Evolutionary conservation across 2,329 filamentous ascomycete genomes (phyloP).

Genomic region (Remersonia thermophila): DNA sequence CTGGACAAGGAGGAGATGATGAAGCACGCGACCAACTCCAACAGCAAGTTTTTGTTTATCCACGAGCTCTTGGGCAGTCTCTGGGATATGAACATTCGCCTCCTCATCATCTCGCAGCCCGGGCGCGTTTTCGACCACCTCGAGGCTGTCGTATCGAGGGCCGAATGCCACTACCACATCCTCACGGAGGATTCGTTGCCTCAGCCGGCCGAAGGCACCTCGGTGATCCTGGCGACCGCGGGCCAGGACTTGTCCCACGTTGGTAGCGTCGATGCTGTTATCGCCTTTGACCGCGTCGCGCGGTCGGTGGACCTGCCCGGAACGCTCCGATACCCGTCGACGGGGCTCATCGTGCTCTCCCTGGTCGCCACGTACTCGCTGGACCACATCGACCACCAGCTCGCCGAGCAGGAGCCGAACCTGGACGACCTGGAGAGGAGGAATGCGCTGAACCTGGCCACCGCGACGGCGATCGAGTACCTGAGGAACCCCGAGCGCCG

Average conservation of each 20-base stretch:
- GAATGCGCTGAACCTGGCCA: conserved; percentile 26
- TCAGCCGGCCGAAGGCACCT: conserved; percentile 15
- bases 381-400: conserved; percentile 40
- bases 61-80: conserved; percentile 40
- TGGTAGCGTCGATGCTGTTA: conserved; percentile 35
- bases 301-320: conserved; percentile 22
- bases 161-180: conserved; percentile 23
- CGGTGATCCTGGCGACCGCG: conserved; percentile 32
- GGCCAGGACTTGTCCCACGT: conserved; percentile 25
- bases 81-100: conserved; percentile 29
- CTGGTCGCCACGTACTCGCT: conserved; percentile 40
- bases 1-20: conserved; percentile 31
- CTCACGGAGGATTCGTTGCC: conserved; percentile 1
- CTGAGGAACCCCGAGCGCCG: conserved; percentile 29
- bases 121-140: conserved; percentile 40
- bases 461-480: conserved; percentile 25
- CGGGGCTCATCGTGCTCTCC: conserved; percentile 32
- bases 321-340: conserved; percentile 13
- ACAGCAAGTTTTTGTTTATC: conserved; percentile 48
- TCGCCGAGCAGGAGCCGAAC: conserved; percentile 29
- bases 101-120: conserved; percentile 42
- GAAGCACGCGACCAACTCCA: conserved; percentile 43
- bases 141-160: conserved; percentile 32
- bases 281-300: conserved; percentile 43
- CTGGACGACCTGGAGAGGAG: conserved; percentile 34